A percentile compares a stretch with the other conserved stretches of the same genome.
These are phyloP conservation scores for Typha latifolia DNA, from an alignment of 176 grass and related monocot species.

Conservation along the genomic window DNA sequence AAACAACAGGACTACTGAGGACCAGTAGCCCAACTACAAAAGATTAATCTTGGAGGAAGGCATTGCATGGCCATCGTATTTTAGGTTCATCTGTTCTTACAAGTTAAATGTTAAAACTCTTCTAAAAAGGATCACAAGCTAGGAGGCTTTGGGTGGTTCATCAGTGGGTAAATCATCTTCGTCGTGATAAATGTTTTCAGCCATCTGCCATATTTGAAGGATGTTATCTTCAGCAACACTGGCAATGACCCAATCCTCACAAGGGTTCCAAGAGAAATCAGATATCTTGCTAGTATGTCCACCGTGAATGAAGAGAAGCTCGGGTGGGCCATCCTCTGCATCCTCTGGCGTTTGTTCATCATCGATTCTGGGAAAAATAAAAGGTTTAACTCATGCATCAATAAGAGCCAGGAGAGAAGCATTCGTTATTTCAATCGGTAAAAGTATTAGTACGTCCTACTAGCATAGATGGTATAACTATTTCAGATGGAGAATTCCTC, in stretches of 20 bases:
- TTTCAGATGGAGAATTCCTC: no score
- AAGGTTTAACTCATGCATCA: not conserved
- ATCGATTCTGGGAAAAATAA: constrained; percentile 47
- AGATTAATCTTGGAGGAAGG: no score
- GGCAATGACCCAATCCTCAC: constrained; percentile 89
- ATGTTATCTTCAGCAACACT: constrained; percentile 98
- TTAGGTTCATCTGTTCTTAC: no score
- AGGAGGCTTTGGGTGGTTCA: constrained; percentile 37
- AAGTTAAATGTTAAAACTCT: no score
- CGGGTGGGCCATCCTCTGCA: constrained; percentile 81
- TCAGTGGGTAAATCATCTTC: constrained; percentile 77
- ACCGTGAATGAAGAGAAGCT: constrained; percentile 92
- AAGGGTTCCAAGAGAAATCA: constrained; percentile 94
- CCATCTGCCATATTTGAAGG: constrained; percentile 99
- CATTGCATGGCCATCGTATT: no score
- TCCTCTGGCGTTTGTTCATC: constrained; percentile 89
- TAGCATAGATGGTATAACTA: no score
- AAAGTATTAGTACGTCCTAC: no score
- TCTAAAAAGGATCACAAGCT: no score
- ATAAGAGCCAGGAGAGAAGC: not conserved
- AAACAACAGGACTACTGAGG: no score
- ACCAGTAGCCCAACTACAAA: no score
- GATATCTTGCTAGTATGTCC: constrained; percentile 99
- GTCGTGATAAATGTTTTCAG: constrained; percentile 95
- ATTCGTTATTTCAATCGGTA: no score